These are phyloP conservation scores for Rhytidiadelphus loreus DNA, from an alignment of 225 moss, liverwort and hornwort species.

Conservation along the genomic window DNA sequence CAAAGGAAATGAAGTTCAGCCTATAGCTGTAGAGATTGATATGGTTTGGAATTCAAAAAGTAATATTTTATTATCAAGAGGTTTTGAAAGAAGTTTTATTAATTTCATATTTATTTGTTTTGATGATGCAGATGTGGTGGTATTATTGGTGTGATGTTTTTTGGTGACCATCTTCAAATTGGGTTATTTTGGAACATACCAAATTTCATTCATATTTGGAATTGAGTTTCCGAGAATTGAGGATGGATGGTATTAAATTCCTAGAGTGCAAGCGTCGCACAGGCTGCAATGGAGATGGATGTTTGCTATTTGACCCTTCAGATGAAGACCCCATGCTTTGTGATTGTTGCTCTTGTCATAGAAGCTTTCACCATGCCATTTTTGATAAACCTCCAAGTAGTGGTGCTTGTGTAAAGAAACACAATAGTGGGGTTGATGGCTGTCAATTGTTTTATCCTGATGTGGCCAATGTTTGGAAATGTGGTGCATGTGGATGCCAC, in stretches of 20 bases:
- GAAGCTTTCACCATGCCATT: neutral
- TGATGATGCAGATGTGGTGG: neutral
- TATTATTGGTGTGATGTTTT: neutral
- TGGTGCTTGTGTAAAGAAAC: neutral
- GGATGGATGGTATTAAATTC: neutral
- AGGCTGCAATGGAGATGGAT: neutral
- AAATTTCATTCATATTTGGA: neutral
- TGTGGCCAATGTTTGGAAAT: neutral
- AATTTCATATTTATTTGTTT: too few species aligned
- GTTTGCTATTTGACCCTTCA: neutral
- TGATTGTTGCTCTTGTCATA: neutral
- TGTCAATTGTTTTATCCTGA: neutral
- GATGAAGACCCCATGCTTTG: neutral
- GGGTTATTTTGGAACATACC: rapidly evolving
- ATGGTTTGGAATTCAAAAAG: too few species aligned
- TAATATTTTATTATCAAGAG: too few species aligned
- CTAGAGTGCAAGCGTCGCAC: neutral
- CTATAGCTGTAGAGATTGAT: too few species aligned
- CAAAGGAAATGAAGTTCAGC: too few species aligned
- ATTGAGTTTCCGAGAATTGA: neutral
- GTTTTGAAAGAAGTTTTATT: too few species aligned
- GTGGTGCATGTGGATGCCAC: neutral
- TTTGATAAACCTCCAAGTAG: too few species aligned
- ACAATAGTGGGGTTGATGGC: neutral
- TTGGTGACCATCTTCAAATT: neutral